Evolutionary conservation across 345 rosid species (phyloP), one percentile per base, ranked within the genome.

Genomic region (Hevea brasiliensis): DNA sequence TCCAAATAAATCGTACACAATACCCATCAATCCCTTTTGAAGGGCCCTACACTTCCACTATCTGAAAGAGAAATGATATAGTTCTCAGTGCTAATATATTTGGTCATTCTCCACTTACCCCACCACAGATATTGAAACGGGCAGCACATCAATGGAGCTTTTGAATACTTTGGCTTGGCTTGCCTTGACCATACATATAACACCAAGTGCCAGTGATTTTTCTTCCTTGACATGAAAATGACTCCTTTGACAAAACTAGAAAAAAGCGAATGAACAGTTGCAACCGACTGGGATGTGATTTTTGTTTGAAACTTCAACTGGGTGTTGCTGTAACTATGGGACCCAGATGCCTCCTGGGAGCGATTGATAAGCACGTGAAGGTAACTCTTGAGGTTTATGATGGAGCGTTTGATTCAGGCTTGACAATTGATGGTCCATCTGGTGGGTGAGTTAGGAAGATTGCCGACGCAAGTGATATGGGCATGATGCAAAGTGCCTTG

Each of bases 401-500:
- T 45, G 85, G 81, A 65, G 81, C 76, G 76, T 62, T 79, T 7
- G 89, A 76, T 79, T 90, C 92, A 12, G 86, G 89, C 78, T 86
- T 86, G 78, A 81, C 67, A 26, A 76, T 68, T 11, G 77, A 40
- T 2, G 77, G 74, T 8, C 84, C 64, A 63, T 90, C 89, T 0
- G 81, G 83, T 40, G 84, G 89, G 68, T 76, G 85, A 8, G 86
- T 70, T 20, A 73, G 78, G 81, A 85, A 88, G 75, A 88, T 89
- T 4, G 90, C 89, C 0, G 90, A 87, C n/a, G 96, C 91, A 0
- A 90, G 85, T 0, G 96, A 86, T 45, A 82, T 71, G 14, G 96
- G 93, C 93, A 89, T 89, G 84, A 90, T 82, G 87, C 93, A 90
- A n/a, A 88, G 91, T 1, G 93, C 88, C 84, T 90, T 88, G 42